These are phyloP conservation scores for Astrothelium macrocarpum DNA, from an alignment of 495 filamentous ascomycete species.

Conservation along the genomic window DNA sequence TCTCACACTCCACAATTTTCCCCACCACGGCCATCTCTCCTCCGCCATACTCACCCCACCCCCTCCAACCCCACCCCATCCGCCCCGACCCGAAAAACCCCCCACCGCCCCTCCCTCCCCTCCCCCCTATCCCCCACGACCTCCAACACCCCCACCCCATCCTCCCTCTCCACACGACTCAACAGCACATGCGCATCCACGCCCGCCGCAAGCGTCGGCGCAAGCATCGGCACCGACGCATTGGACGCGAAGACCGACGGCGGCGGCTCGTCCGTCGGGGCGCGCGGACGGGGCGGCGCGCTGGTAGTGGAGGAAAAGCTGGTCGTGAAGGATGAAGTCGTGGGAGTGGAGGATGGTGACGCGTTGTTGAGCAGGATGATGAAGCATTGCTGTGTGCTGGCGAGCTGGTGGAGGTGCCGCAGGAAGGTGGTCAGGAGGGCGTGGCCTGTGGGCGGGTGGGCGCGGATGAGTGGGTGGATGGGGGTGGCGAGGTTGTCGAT, in stretches of 20 bases:
- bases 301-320: neutral
- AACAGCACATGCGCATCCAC: constrained; percentile 24
- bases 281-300: neutral
- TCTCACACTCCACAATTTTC: too few relatives aligned
- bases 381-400: constrained; percentile 17
- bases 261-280: neutral
- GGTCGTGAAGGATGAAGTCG: neutral
- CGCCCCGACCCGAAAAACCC: neutral
- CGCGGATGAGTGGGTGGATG: constrained; percentile 35
- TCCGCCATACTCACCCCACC: neutral
- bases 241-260: constrained; percentile 23
- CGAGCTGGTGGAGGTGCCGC: constrained; percentile 23
- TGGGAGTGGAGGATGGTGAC: neutral
- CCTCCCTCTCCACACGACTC: neutral
- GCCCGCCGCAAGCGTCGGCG: constrained; percentile 11
- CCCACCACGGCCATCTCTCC: too few relatives aligned
- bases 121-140: constrained; percentile 22
- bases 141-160: constrained; percentile 12
- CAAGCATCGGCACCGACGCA: constrained; percentile 16
- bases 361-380: constrained; percentile 26
- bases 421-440: constrained; percentile 21
- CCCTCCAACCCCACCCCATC: constrained; percentile 6
- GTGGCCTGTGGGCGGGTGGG: constrained; percentile 17
- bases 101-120: constrained; percentile 22
- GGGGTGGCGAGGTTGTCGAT: constrained; percentile 27